Evolutionary conservation across 257 asterid species (phyloP).

Genomic region (Paraleonurus japonicus): DNA sequence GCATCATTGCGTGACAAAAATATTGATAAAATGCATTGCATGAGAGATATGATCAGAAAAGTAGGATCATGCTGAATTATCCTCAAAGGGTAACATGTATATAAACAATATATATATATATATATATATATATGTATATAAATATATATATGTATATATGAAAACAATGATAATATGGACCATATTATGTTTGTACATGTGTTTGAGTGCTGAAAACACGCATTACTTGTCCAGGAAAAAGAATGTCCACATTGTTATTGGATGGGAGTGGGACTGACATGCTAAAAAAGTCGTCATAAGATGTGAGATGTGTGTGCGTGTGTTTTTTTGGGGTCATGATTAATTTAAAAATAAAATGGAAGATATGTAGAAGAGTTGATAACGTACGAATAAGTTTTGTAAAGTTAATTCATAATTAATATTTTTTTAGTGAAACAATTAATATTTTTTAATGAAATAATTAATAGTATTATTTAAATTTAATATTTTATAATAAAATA

Average conservation of each 20-base stretch:
- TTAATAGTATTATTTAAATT: no score
- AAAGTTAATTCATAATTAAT: no score
- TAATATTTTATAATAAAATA: no score
- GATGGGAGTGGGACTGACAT: conserved; percentile 1
- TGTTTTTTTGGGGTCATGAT: neutral
- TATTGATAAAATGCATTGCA: conserved; percentile 34
- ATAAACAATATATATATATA: neutral
- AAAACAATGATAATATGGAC: conserved; percentile 30
- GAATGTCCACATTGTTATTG: conserved; percentile 42
- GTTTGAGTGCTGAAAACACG: conserved; percentile 69
- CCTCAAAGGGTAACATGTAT: neutral
- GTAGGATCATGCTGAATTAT: conserved; percentile 36
- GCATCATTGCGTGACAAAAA: conserved; percentile 44
- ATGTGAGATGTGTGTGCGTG: neutral
- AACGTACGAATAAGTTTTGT: no score
- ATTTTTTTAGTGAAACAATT: no score
- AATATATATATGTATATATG: neutral
- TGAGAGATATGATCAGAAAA: conserved; percentile 29
- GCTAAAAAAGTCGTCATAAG: conserved; percentile 13
- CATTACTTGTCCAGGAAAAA: conserved; percentile 31
- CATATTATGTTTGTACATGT: conserved; percentile 21
- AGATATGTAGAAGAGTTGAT: no score
- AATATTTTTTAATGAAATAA: no score
- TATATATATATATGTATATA: neutral
- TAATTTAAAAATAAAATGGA: neutral